Conservation (phyloP, 2,329 filamentous ascomycete genomes). For the Fusarium sp. region DNA sequence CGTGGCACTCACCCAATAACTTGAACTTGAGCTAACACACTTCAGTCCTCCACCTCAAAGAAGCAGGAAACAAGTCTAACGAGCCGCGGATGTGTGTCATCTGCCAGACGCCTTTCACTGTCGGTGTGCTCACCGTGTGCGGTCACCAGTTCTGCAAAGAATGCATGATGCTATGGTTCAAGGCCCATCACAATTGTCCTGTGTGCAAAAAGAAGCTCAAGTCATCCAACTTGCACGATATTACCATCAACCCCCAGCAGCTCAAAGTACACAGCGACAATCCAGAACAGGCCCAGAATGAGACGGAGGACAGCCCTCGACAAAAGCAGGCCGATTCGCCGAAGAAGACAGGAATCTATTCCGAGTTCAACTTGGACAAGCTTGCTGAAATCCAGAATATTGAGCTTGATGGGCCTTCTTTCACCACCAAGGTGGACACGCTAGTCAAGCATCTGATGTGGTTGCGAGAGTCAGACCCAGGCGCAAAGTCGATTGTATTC, state of each 20-base stretch:
- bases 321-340: conserved; percentile 37
- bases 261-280: conserved; percentile 71
- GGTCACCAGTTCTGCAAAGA: conserved; percentile 94
- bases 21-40: conserved; percentile 19
- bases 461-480: conserved; percentile 86
- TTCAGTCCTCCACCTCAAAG: conserved; percentile 67
- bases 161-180: conserved; percentile 86
- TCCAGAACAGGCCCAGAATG: conserved; percentile 23
- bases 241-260: conserved; percentile 84
- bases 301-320: conserved; percentile 19
- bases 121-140: conserved; percentile 88
- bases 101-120: conserved; percentile 81
- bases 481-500: conserved; percentile 93
- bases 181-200: conserved; percentile 81
- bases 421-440: conserved; percentile 92
- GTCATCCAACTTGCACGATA: conserved; percentile 82
- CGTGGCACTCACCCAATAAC: conserved; percentile 45
- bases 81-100: conserved; percentile 85
- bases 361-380: conserved; percentile 78
- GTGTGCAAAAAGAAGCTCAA: conserved; percentile 82
- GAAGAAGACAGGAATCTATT: conserved; percentile 75
- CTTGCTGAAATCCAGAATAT: conserved; percentile 87
- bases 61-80: conserved; percentile 73
- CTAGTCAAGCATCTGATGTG: conserved; percentile 86
- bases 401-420: conserved; percentile 79